Percentiles rank a stretch among this genome's conserved stretches.
These are phyloP conservation scores for Diaporthe citrichinensis DNA, from an alignment of 2,329 filamentous ascomycete species.

Conservation along the genomic window DNA sequence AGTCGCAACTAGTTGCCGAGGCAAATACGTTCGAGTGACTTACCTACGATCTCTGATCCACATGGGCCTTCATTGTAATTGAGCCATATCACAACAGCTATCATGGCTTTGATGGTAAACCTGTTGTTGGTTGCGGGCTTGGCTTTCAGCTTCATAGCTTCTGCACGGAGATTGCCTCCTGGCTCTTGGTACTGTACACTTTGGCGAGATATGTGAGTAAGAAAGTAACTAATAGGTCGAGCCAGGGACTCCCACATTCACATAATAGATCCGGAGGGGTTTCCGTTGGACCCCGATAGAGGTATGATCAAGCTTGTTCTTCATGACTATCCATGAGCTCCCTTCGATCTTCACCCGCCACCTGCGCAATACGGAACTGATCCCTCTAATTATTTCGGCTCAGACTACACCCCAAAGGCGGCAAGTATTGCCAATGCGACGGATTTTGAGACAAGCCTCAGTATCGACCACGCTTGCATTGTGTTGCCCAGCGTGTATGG, in stretches of 20 bases:
- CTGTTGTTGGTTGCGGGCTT: not conserved
- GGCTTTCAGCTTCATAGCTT: not conserved
- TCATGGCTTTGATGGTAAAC: not conserved
- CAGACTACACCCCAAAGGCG: conserved; percentile 19
- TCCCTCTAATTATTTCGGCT: not conserved
- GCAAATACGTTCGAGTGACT: too few relatives aligned
- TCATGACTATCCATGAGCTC: not conserved
- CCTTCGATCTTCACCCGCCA: not conserved
- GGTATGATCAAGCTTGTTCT: not conserved
- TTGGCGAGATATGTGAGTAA: not conserved
- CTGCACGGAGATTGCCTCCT: not conserved
- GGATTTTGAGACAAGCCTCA: conserved; percentile 4
- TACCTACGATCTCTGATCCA: too few relatives aligned
- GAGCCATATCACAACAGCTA: not conserved
- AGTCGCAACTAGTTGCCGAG: not conserved
- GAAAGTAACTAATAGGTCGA: not conserved
- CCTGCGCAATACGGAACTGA: not conserved
- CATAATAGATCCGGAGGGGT: not conserved
- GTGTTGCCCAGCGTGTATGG: not conserved
- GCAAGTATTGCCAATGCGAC: conserved; percentile 14
- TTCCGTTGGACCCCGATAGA: conserved; percentile 4
- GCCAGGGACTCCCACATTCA: conserved; percentile 19
- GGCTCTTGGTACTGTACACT: conserved; percentile 7
- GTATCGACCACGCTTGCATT: conserved; percentile 10
- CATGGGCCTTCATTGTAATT: too few relatives aligned